Base-by-base conservation (phyloP, 306 rosid species). In the Fragaria iinumae region DNA sequence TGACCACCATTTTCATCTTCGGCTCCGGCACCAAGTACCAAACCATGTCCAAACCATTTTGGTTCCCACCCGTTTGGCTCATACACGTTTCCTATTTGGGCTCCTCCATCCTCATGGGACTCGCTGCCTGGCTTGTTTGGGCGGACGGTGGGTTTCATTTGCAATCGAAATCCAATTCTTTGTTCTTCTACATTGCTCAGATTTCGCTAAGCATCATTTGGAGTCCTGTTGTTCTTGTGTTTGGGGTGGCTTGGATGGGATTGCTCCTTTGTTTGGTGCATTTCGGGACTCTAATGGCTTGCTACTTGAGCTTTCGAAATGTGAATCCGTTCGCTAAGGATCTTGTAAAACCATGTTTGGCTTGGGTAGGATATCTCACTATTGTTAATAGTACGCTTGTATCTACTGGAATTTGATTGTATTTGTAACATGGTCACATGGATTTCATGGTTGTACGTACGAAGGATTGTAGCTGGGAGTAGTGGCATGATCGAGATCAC, bases 61-160 rank as follows among this genome's bases (percentile, higher is more conserved):
- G 98, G 96, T 79, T 89, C 29, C 83, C 90, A 6, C 85, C 94
- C 0, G 84, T 90, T 2, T 93, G 96, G 97, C 53, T 87, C 84
- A 44, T 93, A 17, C 88, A 90, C 53, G 1, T 81, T 0, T 85
- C 93, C 47, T 79, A 91, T 0, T 21, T 87, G 69, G 83, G 87
- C 0, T 90, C 89, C 0, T 88, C 94, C 8, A 67, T 85, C 63
- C 84, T 85, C 44, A 85, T 88, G 88, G 93, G 96, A 0, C 88
- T 90, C 0, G 89, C 94, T 0, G 82, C 91, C 0, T 93, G 98
- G 98, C 87, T 90, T 0, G 88, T 90, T 5, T 93, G 98, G 96
- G 94, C 91, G 0, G 93, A 93, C 48, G 91, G 98, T 3, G 96
- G 94, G 11, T 87, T 90, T 21, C 82, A 81, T 56, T 56, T 62